Conservation (phyloP, 768 basidiomycete genomes). For the Termitomyces titanicus region DNA sequence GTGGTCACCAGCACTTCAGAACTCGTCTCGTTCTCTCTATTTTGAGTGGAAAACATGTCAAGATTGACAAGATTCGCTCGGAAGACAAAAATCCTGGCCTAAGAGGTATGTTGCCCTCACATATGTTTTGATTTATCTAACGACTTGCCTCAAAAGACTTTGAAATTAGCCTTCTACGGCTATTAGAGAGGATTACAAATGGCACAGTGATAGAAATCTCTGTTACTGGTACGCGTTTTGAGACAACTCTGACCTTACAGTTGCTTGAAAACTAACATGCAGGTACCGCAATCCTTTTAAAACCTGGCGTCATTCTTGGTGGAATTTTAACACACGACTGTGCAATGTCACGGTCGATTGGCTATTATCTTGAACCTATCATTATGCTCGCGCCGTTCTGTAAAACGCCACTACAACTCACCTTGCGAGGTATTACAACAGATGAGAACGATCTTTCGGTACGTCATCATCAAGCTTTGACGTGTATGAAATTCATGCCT, state of each 20-base stretch:
- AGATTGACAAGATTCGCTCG: slow-evolving; percentile 83
- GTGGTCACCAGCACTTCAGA: slow-evolving; percentile 79
- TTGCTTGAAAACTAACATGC: slow-evolving; percentile 1
- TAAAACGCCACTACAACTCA: slow-evolving; percentile 81
- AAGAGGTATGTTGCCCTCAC: slow-evolving; percentile 49
- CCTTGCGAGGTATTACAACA: slow-evolving; percentile 86
- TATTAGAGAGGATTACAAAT: slow-evolving; percentile 90
- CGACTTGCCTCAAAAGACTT: slow-evolving; percentile 53
- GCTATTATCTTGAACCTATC: slow-evolving; percentile 91
- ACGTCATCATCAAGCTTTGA: slow-evolving; percentile 7
- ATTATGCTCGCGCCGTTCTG: slow-evolving; percentile 91
- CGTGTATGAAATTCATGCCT: slow-evolving; percentile 6
- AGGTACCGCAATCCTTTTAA: slow-evolving; percentile 91
- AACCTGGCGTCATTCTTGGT: slow-evolving; percentile 88
- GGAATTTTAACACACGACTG: slow-evolving; percentile 84
- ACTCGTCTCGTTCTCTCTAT: slow-evolving; percentile 86
- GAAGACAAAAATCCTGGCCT: slow-evolving; percentile 95
- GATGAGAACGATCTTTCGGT: slow-evolving; percentile 92
- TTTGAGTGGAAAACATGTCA: slow-evolving; percentile 80
- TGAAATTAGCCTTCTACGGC: slow-evolving; percentile 84
- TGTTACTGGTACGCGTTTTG: slow-evolving; percentile 69
- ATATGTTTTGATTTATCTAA: slow-evolving; percentile 1
- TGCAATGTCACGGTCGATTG: slow-evolving; percentile 82
- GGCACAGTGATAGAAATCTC: slow-evolving; percentile 95
- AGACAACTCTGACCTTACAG: not conserved